Base-by-base conservation (phyloP, 208 protist genomes). In the Wallacemonas sp. region DNA sequence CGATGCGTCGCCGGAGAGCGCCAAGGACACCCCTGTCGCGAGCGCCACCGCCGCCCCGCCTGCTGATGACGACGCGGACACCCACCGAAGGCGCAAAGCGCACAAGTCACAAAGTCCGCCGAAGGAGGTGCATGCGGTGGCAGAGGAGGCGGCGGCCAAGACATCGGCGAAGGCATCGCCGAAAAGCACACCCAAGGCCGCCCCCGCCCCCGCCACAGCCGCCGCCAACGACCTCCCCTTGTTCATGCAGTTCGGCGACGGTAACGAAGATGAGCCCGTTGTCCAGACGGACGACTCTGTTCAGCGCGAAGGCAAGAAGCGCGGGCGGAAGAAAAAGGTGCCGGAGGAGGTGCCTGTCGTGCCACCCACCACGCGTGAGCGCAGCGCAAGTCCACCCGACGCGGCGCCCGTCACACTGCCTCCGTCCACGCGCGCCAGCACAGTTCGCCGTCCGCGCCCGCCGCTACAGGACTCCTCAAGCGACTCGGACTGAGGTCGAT, bases 381-480 rank as follows among this genome's bases (percentile, higher is more conserved):
- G 57, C 12, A 46, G 42, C 21, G 55, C 68, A 13, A 59, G 61
- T 17, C 30, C 33, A 13, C 61, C 68, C 12, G 61, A 68, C 2
- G 44, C 21, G 19, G 48, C 67, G 8, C 68, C 67, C 1, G 58
- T 76, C 48, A 73, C 68, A 42, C 66, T 76, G 59, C 71, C 68
- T 10, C 68, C 65, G 29, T 74, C 71, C 13, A 19, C 30, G 39
- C 63, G 36, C 4, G 53, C 6, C 9, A 68, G 44, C 33, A 59
- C 33, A 10, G 45, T 22, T 22, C 37, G 22, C 59, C 29, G 46
- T 2, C 22, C 68, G 22, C 78, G 70, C 9, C 68, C 73, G n/a
- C 61, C 55, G 3, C 70, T 75, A 1, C 36, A 78, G n/a, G 78
- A 80, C 45, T 38, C 70, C n/a, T 84, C 78, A 4, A 84, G 73